Conservation (phyloP, 768 basidiomycete genomes). For the Tephrocybe sp. region DNA sequence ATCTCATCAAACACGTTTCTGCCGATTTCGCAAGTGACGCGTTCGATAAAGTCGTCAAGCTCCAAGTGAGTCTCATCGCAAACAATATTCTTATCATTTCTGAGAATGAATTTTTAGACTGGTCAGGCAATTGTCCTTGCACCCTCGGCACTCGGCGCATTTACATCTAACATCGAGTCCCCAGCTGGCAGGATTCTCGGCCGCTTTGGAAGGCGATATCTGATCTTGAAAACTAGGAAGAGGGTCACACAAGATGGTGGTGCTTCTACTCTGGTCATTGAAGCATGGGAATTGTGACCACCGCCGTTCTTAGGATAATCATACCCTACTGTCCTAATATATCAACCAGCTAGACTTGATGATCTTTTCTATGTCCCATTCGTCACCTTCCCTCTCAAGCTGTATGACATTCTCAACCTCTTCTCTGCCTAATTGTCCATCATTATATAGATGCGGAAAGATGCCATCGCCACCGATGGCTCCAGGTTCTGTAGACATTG, state of each 20-base stretch:
- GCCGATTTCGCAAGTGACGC: constrained; percentile 61
- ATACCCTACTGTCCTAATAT: constrained; percentile 24
- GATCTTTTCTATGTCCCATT: constrained; percentile 31
- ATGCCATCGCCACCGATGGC: constrained; percentile 42
- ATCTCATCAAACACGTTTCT: constrained; percentile 65
- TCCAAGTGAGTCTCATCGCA: constrained; percentile 46
- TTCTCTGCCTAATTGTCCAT: constrained; percentile 37
- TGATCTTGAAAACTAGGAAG: constrained; percentile 60
- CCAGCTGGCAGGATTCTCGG: constrained; percentile 25
- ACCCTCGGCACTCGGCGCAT: constrained; percentile 56
- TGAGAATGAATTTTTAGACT: constrained; percentile 40
- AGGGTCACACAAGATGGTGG: constrained; percentile 68
- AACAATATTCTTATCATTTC: not conserved
- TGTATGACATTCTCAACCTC: constrained; percentile 43
- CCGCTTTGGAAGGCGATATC: constrained; percentile 57
- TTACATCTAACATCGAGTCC: constrained; percentile 20
- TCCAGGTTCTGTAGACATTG: constrained; percentile 34
- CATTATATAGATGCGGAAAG: constrained; percentile 59
- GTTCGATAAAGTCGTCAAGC: constrained; percentile 63
- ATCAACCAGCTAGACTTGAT: constrained; percentile 28
- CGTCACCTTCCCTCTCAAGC: constrained; percentile 23
- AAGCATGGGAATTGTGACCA: no score
- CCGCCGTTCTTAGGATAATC: not conserved
- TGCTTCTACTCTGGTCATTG: constrained; percentile 50
- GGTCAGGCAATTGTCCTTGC: constrained; percentile 71